These are phyloP conservation scores for Cryptosporidium sp. DNA, from an alignment of 169 alveolate species.

Conservation along the genomic window DNA sequence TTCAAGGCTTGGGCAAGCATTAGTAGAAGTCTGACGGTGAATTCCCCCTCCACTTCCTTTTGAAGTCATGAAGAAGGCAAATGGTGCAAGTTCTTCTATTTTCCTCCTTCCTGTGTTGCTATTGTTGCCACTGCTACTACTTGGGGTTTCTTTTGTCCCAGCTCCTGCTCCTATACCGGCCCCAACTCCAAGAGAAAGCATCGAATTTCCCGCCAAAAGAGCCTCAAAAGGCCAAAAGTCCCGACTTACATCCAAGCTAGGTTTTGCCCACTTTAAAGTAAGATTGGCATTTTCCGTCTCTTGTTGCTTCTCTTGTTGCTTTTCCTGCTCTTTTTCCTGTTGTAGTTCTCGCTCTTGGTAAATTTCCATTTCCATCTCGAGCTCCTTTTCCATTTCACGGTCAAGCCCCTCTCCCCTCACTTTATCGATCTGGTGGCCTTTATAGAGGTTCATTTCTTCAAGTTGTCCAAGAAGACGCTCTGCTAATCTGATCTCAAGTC, in stretches of 20 bases:
- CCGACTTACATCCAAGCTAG: constrained; percentile 18
- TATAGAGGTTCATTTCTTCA: constrained; percentile 55
- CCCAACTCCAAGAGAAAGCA: neutral
- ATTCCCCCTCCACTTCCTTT: constrained; percentile 29
- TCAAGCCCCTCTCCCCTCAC: neutral
- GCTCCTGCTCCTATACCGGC: neutral
- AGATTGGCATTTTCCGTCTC: constrained; percentile 18
- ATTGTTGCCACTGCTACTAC: too few species aligned
- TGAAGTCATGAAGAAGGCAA: constrained; percentile 32
- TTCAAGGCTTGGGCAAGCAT: neutral
- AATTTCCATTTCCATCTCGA: constrained; percentile 74
- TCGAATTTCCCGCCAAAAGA: neutral
- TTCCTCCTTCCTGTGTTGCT: neutral
- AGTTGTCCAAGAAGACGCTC: constrained; percentile 11
- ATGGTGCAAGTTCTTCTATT: constrained; percentile 21
- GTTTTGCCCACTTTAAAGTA: constrained; percentile 10
- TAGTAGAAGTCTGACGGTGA: neutral
- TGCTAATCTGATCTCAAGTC: neutral
- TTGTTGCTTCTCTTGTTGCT: constrained; percentile 75
- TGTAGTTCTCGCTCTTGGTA: constrained; percentile 71
- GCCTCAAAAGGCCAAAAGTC: constrained; percentile 53
- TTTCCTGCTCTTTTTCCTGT: constrained; percentile 82
- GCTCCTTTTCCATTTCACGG: constrained; percentile 82
- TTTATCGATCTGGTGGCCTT: neutral
- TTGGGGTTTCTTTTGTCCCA: neutral